A percentile compares a stretch with the other conserved stretches of the same genome.
Evolutionary conservation across 768 basidiomycete genomes (phyloP).

Genomic region (Leucocoprinus birnbaumii): DNA sequence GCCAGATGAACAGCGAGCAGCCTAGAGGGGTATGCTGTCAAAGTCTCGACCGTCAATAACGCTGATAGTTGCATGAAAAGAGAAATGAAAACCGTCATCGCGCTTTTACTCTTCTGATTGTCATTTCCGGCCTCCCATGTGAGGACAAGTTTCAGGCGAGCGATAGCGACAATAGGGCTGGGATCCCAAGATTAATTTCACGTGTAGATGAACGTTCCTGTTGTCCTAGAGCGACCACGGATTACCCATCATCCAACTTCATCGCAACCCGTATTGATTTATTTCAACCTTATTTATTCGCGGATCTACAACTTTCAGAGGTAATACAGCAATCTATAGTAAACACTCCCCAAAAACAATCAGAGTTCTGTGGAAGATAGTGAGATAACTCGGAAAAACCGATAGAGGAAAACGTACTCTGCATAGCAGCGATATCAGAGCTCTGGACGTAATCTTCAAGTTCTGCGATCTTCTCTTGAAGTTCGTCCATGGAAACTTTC

Average conservation of each 20-base stretch:
- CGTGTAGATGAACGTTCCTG: conserved; percentile 15
- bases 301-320: background rate
- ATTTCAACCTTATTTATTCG: background rate
- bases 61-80: background rate
- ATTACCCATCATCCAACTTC: background rate
- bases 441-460: conserved; percentile 91
- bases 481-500: conserved; percentile 86
- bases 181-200: conserved; percentile 12
- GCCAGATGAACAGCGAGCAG: background rate
- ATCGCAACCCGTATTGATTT: background rate
- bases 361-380: conserved; percentile 12
- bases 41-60: background rate
- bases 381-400: conserved; percentile 2
- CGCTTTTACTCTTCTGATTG: background rate
- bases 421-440: conserved; percentile 90
- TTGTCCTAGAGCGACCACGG: conserved; percentile 12
- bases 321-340: background rate
- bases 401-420: conserved; percentile 51
- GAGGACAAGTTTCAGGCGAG: conserved; percentile 6
- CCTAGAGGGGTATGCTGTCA: background rate
- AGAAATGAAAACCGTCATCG: background rate
- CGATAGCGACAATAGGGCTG: background rate
- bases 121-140: conserved; percentile 10
- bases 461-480: conserved; percentile 87
- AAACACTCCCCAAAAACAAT: background rate